These are phyloP conservation scores for Myxozyma vanderwaltii DNA, from an alignment of 805 yeast species.

Conservation along the genomic window DNA sequence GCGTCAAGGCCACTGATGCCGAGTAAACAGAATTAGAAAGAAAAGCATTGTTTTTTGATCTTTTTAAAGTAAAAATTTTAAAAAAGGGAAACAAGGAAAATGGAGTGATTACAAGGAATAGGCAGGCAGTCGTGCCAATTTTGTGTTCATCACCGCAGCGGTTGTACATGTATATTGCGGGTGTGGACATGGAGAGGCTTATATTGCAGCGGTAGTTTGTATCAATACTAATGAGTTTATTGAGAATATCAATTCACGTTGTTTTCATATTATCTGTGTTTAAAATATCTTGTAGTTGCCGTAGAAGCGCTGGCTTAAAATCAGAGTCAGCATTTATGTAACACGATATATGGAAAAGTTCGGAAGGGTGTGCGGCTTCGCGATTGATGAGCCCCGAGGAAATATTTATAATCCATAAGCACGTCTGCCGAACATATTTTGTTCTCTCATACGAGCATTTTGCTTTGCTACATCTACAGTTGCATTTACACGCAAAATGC, in stretches of 20 bases:
- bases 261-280: no score
- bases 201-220: neutral
- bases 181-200: neutral
- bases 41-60: neutral
- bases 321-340: no score
- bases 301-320: no score
- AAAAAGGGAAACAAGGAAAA: neutral
- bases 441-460: no score
- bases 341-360: neutral
- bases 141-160: neutral
- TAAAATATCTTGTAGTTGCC: no score
- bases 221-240: conserved; percentile 4
- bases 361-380: neutral
- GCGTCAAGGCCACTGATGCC: conserved; percentile 19
- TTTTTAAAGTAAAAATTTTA: neutral
- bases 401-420: neutral
- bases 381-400: neutral
- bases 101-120: neutral
- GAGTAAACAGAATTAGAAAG: neutral
- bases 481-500: neutral
- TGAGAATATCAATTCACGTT: no score
- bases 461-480: no score
- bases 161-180: neutral
- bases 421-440: no score
- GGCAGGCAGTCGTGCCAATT: no score